Evolutionary conservation across 768 basidiomycete genomes (phyloP).

Genomic region (Pholiota microspora): DNA sequence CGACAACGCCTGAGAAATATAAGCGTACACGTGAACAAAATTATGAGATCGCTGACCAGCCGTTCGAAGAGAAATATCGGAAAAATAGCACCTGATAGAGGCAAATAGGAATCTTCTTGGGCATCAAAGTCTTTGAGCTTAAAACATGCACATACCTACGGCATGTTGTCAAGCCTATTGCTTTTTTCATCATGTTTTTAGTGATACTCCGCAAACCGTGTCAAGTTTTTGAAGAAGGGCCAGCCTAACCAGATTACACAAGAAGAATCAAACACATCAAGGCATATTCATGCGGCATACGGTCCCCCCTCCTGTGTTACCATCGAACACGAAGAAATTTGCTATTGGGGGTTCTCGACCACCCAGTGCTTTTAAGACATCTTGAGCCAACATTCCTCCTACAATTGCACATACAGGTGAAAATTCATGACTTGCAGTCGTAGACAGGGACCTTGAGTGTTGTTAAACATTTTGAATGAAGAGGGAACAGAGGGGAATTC

Average conservation of each 20-base stretch:
- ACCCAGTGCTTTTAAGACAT: conserved; percentile 87
- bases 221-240: neutral
- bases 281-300: conserved; percentile 57
- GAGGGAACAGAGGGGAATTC: conserved; percentile 19
- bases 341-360: conserved; percentile 91
- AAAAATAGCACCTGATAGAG: conserved; percentile 11
- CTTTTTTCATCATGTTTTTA: neutral
- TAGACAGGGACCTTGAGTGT: conserved; percentile 55
- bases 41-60: neutral
- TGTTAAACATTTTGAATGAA: conserved; percentile 7
- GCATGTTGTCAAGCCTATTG: neutral
- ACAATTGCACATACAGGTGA: conserved; percentile 93
- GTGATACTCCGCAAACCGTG: neutral
- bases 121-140: conserved; percentile 3
- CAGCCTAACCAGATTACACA: neutral
- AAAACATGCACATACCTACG: conserved; percentile 15
- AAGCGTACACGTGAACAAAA: neutral
- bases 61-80: conserved; percentile 4
- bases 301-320: conserved; percentile 72
- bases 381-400: conserved; percentile 93
- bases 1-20: conserved; percentile 1
- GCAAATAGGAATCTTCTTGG: neutral
- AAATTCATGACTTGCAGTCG: conserved; percentile 80
- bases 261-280: conserved; percentile 19
- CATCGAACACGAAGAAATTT: conserved; percentile 90